These are phyloP conservation scores for Colletotrichum musae DNA, from an alignment of 2,329 filamentous ascomycete genomes.

Conservation along the genomic window DNA sequence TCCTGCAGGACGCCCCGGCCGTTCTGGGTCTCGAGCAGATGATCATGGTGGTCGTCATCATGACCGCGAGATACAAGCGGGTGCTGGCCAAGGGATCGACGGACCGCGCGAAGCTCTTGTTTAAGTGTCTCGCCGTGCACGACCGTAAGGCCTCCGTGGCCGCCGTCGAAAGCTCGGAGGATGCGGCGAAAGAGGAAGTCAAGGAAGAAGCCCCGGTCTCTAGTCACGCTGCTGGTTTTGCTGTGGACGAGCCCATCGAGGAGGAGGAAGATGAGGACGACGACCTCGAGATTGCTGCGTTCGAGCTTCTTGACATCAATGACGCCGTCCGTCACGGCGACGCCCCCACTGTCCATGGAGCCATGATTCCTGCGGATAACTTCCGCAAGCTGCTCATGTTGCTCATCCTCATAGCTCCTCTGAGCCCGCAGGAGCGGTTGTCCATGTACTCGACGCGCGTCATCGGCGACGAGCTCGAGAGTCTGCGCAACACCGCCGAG, in stretches of 20 bases:
- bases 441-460: constrained; percentile 73
- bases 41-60: constrained; percentile 79
- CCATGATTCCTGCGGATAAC: constrained; percentile 82
- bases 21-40: constrained; percentile 79
- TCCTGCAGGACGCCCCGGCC: constrained; percentile 77
- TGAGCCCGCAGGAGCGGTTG: constrained; percentile 75
- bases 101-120: constrained; percentile 75
- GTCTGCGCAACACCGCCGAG: constrained; percentile 74
- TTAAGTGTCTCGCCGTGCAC: constrained; percentile 80
- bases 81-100: constrained; percentile 72
- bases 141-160: constrained; percentile 68
- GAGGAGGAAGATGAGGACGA: constrained; percentile 68
- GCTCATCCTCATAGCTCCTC: constrained; percentile 75
- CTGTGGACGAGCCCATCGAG: constrained; percentile 60
- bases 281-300: constrained; percentile 76
- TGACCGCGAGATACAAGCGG: constrained; percentile 78
- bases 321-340: constrained; percentile 71
- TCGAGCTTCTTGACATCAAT: constrained; percentile 77
- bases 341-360: constrained; percentile 67
- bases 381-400: constrained; percentile 80
- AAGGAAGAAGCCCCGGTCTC: constrained; percentile 29
- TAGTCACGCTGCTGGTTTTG: constrained; percentile 57
- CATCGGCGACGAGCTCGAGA: constrained; percentile 67
- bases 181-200: constrained; percentile 10
- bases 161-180: constrained; percentile 36